Base-by-base conservation (phyloP, 306 rosid species). In the Gynostemma pentaphyllum region DNA sequence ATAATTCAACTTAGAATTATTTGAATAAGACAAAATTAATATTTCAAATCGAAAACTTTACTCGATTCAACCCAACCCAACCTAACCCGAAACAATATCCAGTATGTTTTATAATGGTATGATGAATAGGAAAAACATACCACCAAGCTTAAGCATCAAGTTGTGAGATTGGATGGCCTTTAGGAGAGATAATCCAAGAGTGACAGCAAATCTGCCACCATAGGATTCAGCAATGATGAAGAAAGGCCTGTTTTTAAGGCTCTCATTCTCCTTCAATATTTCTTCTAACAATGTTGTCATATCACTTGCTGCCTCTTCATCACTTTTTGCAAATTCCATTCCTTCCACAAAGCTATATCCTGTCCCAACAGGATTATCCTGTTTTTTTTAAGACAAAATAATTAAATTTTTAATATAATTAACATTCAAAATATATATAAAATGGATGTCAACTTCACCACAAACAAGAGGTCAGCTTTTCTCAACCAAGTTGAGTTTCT, bases 351-450 rank as follows among this genome's bases (percentile, higher is more conserved):
- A 88, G 76, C 96, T 92, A 52, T 74, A 92, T 49, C 99, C 99
- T 2, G 88, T 80, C 54, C 99, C 99, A 27, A 92, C 99, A 48
- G 96, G 99, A 69, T 81, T 88, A 40, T 92, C 99, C 99, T 92
- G 11, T 59, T 59, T 32, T 57, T 34, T 1, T 56, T 34, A 2
- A 32, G 7, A 3, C 3, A 32, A 2, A 32, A 32, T 32, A 32
- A 32, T 7, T 32, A 2, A 3, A 32, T 32, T 2, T 32, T 7
- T 7, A 32, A 32, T 32, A 32, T 32, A 7, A 32, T 32, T 2
- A 32, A 3, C 7, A 32, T 2, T 32, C 7, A 32, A 3, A 32
- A 32, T 32, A 32, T 32, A n/a, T n/a, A n/a, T n/a, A n/a, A n/a
- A n/a, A 28, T 14, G 19, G 32, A 29, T 24, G 14, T 0, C 1